phyloP scores from a whole-genome alignment of 164 flowering plant species.

The Hamamelis virginiana region DNA sequence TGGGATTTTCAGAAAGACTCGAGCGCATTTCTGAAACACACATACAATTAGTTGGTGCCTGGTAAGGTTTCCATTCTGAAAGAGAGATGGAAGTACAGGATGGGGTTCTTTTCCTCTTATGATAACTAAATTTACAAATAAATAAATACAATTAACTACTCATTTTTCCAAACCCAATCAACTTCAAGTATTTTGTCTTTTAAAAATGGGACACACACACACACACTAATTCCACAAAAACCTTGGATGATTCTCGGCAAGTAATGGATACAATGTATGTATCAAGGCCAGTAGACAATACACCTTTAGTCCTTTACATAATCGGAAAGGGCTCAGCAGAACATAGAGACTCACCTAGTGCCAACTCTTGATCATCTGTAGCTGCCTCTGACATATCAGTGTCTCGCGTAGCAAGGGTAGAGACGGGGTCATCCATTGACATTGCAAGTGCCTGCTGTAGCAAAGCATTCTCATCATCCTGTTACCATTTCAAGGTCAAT shows the following conservation, averaged over 20 bases:
- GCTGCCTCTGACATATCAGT: constrained; percentile 81
- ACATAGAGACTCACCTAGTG: constrained; percentile 54
- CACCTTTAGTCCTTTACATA: not conserved
- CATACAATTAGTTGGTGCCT: no score
- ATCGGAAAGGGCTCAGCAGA: not conserved
- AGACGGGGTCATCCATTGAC: constrained; percentile 79
- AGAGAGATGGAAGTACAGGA: no score
- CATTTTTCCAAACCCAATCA: not conserved
- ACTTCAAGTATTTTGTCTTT: not conserved
- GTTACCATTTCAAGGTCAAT: constrained; percentile 20
- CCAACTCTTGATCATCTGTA: constrained; percentile 75
- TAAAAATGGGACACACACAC: not conserved
- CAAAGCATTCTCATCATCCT: constrained; percentile 85
- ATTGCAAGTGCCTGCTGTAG: constrained; percentile 85
- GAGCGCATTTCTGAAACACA: no score
- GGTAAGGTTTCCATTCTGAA: no score
- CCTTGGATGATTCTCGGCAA: not conserved
- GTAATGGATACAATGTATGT: not conserved
- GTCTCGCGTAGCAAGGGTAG: constrained; percentile 44
- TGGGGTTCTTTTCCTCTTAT: no score
- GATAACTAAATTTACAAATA: no score
- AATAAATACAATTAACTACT: no score
- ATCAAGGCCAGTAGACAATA: not conserved
- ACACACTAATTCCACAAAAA: not conserved
- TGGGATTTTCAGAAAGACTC: not conserved